phyloP scores from a whole-genome alignment of 1,284 basidiomycete genomes.

The Cryptococcus hybrid region DNA sequence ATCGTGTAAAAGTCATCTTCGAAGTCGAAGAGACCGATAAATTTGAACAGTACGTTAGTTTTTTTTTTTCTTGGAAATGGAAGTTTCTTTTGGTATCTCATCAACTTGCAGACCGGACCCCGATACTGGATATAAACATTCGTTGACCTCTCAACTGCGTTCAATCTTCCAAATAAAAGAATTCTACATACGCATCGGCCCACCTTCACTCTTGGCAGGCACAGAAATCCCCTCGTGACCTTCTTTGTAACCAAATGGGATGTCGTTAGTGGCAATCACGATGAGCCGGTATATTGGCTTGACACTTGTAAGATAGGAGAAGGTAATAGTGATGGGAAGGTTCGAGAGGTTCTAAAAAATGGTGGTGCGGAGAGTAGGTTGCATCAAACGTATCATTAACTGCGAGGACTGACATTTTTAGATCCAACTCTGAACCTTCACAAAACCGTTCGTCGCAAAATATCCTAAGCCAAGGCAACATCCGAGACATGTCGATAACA shows the following conservation, averaged over 20 bases:
- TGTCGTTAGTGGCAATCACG: no score
- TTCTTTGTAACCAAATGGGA: no score
- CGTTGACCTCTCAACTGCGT: constrained; percentile 12
- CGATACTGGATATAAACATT: no score
- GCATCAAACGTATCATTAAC: neutral
- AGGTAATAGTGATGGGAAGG: constrained; percentile 11
- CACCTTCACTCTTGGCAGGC: neutral
- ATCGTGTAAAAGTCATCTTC: constrained; percentile 24
- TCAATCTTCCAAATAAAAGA: constrained; percentile 20
- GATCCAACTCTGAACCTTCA: constrained; percentile 15
- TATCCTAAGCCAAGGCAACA: no score
- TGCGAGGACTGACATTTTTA: neutral
- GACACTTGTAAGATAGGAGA: constrained; percentile 7
- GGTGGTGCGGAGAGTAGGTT: constrained; percentile 37
- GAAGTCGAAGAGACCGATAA: constrained; percentile 24
- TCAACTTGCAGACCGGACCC: no score
- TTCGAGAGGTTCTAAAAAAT: constrained; percentile 29
- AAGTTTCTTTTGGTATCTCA: no score
- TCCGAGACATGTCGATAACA: constrained; percentile 5
- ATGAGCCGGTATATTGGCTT: no score
- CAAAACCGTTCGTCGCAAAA: neutral
- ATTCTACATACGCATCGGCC: constrained; percentile 17
- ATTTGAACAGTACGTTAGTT: constrained; percentile 25
- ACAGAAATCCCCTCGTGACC: no score
- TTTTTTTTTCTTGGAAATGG: no score